Conservation (phyloP, 352 stramenopile genomes). For the Globisporangium cylindrosporum region DNA sequence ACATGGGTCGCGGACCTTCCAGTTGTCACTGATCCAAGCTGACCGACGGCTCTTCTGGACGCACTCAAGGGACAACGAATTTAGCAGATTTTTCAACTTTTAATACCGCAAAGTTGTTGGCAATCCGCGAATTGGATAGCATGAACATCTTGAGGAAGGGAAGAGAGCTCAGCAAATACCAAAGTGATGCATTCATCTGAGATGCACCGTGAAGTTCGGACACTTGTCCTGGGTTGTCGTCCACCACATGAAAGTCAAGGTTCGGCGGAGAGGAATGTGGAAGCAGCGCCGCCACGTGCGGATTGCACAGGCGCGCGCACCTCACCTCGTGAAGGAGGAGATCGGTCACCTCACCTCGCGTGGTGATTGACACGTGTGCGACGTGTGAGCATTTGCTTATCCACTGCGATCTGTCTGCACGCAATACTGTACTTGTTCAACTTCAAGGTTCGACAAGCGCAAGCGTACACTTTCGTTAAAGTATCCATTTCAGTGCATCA, state of each 20-base stretch:
- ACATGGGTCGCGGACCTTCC: background rate
- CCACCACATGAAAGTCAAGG: background rate
- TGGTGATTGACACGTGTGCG: background rate
- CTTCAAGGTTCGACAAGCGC: background rate
- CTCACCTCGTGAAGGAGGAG: too few relatives aligned
- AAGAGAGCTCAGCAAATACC: too few relatives aligned
- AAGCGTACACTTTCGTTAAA: background rate
- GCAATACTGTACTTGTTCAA: background rate
- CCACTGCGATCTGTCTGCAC: background rate
- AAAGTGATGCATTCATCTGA: too few relatives aligned
- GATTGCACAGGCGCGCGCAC: background rate
- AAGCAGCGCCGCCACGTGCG: background rate
- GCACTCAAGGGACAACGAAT: background rate
- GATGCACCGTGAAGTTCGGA: background rate
- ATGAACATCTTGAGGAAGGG: too few relatives aligned
- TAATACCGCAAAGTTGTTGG: background rate
- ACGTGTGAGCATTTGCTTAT: background rate
- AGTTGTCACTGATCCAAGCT: background rate
- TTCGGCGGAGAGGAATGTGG: background rate
- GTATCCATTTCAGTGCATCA: background rate
- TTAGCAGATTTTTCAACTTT: background rate
- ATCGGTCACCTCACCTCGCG: background rate
- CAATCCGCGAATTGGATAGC: background rate
- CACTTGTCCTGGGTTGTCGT: background rate
- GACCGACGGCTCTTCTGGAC: background rate